phyloP scores from a whole-genome alignment of 106 monocot species.

The Acanthochlamys bracteata region DNA sequence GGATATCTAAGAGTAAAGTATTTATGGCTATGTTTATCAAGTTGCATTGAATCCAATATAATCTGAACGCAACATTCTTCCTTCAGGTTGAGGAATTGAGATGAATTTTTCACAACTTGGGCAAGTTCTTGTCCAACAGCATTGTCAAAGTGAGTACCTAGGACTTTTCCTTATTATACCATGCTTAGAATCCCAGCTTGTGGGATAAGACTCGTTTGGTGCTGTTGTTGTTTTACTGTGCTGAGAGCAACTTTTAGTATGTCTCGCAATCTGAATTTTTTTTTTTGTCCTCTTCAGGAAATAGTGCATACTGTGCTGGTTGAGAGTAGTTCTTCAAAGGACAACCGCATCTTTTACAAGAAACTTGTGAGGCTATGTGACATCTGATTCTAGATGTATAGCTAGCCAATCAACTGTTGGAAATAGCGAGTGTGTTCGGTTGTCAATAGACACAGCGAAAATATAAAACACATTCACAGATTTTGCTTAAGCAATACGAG shows the following conservation, averaged over 20 bases:
- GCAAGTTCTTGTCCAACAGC: slow-evolving; percentile 70
- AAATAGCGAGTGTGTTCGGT: too few species aligned
- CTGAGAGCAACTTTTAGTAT: neutral
- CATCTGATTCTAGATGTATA: slow-evolving; percentile 12
- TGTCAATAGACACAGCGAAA: too few species aligned
- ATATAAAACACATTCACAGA: too few species aligned
- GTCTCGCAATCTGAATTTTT: neutral
- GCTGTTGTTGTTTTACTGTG: too few species aligned
- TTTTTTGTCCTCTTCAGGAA: slow-evolving; percentile 36
- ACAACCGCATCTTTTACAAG: slow-evolving; percentile 72
- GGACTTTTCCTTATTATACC: too few species aligned
- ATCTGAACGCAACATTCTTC: neutral
- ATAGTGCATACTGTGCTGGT: slow-evolving; percentile 67
- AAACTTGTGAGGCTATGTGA: slow-evolving; percentile 60
- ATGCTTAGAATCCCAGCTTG: neutral
- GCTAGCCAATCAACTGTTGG: neutral
- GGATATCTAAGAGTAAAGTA: slow-evolving; percentile 68
- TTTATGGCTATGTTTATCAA: too few species aligned
- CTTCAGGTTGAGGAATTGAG: slow-evolving; percentile 86
- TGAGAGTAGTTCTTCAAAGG: slow-evolving; percentile 74
- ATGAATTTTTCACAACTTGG: slow-evolving; percentile 77
- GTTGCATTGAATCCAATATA: neutral
- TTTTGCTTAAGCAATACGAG: too few species aligned
- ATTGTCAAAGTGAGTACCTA: slow-evolving; percentile 66
- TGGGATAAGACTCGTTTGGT: neutral